Evolutionary conservation across 1,139 yeast species (phyloP), one percentile per base, ranked within the genome.

Genomic region (Suhomyces taliae): DNA sequence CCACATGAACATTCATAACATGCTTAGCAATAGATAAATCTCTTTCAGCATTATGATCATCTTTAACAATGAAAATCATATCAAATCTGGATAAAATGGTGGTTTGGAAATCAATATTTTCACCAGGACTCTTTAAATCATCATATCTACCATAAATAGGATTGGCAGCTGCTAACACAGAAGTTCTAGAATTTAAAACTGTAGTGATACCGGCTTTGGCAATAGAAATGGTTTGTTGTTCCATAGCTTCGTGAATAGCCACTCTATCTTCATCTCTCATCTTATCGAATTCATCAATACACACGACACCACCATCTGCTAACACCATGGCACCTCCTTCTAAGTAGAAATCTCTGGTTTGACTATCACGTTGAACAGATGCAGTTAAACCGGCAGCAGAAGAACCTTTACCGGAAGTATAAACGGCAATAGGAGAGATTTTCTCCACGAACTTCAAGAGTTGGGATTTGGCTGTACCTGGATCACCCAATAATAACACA

Each of bases 311-410:
- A 37, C 99, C 98, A 70, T 93, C 99, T 0, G 99, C 99, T 48
- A 93, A 76, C 15, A 93, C 99, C 98, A 93, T 90, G 9, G 99
- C 99, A 69, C 99, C 99, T 52, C 99, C 99, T 78, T 93, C 99
- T 48, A 93, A 74, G 65, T 88, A 93, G 64, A 93, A 93, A 59
- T 93, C 99, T 54, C 97, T 77, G 0, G 97, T 87, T 36, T 78
- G 76, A 0, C 90, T 79, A 62, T 93, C 98, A 64, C 98, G 79
- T 69, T 93, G 99, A 27, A 93, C 98, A 10, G 96, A 87, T 0
- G 99, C 99, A 1, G 99, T 93, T 67, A 93, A 79, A 82, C 99
- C 99, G 6, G 98, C 99, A 2, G 99, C 99, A 19, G 98, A 91
- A 0, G 99, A 93, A 60, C 99, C 99, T 64, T 93, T 93, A 74